These are phyloP conservation scores for Cadophora sp. DNA, from an alignment of 2,329 filamentous ascomycete species.

Conservation along the genomic window DNA sequence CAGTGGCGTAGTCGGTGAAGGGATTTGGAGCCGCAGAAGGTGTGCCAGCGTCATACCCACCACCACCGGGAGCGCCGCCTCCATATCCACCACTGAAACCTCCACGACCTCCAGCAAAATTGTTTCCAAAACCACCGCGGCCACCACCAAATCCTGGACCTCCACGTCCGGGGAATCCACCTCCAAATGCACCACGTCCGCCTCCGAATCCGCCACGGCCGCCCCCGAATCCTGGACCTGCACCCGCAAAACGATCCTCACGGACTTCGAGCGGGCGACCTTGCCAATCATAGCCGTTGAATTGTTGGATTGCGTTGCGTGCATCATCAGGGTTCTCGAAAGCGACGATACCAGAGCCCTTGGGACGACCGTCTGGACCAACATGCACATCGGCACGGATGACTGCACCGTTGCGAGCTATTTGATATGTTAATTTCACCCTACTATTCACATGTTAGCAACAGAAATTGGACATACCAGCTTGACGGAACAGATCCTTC, in stretches of 20 bases:
- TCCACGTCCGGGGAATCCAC: constrained; percentile 63
- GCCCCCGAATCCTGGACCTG: constrained; percentile 52
- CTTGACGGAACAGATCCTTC: constrained; percentile 98
- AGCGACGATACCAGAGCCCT: constrained; percentile 95
- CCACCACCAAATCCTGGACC: constrained; percentile 53
- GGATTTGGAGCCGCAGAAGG: constrained; percentile 75
- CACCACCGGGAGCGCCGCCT: constrained; percentile 50
- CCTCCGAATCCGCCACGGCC: constrained; percentile 52
- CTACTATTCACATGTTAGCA: constrained; percentile 38
- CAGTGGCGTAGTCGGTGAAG: constrained; percentile 91
- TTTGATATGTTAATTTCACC: constrained; percentile 37
- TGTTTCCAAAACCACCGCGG: constrained; percentile 36
- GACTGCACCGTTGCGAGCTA: constrained; percentile 74
- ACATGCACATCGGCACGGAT: constrained; percentile 95
- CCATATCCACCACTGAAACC: constrained; percentile 65
- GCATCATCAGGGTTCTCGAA: constrained; percentile 96
- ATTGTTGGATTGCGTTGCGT: constrained; percentile 93
- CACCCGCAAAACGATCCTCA: constrained; percentile 89
- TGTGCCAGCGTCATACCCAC: constrained; percentile 40
- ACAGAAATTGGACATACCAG: constrained; percentile 69
- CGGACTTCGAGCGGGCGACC: constrained; percentile 92
- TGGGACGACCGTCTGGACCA: constrained; percentile 89
- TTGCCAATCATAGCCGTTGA: constrained; percentile 99
- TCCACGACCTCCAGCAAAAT: constrained; percentile 51
- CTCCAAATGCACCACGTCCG: constrained; percentile 54